Base-by-base conservation (phyloP, 805 yeast species). In the Brettanomyces nanus region DNA sequence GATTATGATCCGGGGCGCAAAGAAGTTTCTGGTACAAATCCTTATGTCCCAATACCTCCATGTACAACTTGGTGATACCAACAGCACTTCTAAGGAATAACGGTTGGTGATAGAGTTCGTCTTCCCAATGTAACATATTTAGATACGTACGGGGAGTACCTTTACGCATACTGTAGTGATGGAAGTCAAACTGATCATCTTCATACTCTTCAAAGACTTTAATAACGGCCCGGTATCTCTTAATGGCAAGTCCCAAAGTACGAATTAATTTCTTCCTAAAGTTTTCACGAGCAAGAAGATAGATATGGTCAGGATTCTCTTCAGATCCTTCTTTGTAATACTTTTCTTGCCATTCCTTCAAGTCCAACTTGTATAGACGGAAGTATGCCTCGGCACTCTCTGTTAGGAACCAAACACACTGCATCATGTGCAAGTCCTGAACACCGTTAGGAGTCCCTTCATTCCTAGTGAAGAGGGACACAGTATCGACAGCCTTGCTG, bases 101-200 rank as follows among this genome's bases (percentile, higher is more conserved):
- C 3, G 94, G 86, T 25, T 82, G 75, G 6, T 75, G 55, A 54
- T 69, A 87, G 33, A 92, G 57, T 17, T 62, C 56, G 56, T 89
- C 94, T 40, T 79, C 95, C 97, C 97, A 92, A 35, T 66, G 59
- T 36, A 89, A 47, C 73, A 85, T 75, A 15, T 77, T 79, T 21
- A 84, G 48, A 54, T 90, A 92, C 6, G 90, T 80, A 45, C 95
- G 73, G 19, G 90, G 80, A 5, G 97, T 85, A 18, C 97, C 97
- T 49, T 82, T 77, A 61, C 96, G 75, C 69, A 85, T 75, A 55
- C 95, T 83, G 58, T 85, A 92, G 33, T 84, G 80, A 57, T 92
- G 97, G 79, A 90, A 92, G 58, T 92, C 99, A 45, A 82, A 71
- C 63, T 92, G 97, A 54, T 92, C 98, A 44, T 74, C 75, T 53